Percentiles rank a stretch among this genome's conserved stretches.
Evolutionary conservation across 495 filamentous ascomycete genomes (phyloP).

Genomic region (Oidiodendron maius): DNA sequence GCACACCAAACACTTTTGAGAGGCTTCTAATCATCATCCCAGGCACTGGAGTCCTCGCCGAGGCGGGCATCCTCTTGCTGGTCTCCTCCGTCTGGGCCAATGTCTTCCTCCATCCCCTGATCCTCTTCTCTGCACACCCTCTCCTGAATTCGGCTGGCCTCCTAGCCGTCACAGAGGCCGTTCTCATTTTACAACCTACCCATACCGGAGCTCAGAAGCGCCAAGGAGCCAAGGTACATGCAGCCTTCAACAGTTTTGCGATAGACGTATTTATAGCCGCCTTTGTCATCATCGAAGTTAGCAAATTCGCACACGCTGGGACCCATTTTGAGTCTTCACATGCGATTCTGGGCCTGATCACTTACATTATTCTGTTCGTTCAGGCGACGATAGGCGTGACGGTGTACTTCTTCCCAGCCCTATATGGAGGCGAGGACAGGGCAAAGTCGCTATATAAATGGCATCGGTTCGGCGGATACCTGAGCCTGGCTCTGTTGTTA

Average conservation of each 20-base stretch:
- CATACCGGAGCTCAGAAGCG: slow-evolving; percentile 67
- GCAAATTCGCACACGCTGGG: slow-evolving; percentile 58
- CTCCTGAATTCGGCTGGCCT: slow-evolving; percentile 74
- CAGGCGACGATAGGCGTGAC: slow-evolving; percentile 76
- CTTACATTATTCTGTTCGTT: slow-evolving; percentile 61
- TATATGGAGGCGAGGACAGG: slow-evolving; percentile 73
- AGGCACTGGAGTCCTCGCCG: slow-evolving; percentile 65
- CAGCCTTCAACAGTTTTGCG: slow-evolving; percentile 56
- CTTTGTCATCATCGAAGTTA: slow-evolving; percentile 73
- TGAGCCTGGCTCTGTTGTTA: slow-evolving; percentile 60
- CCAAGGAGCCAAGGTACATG: slow-evolving; percentile 65
- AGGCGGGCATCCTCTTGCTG: slow-evolving; percentile 52
- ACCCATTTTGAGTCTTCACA: slow-evolving; percentile 73
- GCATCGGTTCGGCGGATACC: slow-evolving; percentile 75
- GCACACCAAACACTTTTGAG: slow-evolving; percentile 1
- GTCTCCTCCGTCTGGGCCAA: slow-evolving; percentile 65
- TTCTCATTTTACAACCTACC: slow-evolving; percentile 86
- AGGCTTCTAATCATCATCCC: slow-evolving; percentile 7
- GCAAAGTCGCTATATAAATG: slow-evolving; percentile 86
- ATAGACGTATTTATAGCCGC: slow-evolving; percentile 56
- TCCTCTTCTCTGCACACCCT: slow-evolving; percentile 82
- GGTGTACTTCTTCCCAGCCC: slow-evolving; percentile 61
- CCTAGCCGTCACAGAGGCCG: slow-evolving; percentile 67
- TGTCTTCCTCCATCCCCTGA: slow-evolving; percentile 58
- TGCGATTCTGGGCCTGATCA: slow-evolving; percentile 70